These are phyloP conservation scores for Globisporangium ultimum DNA, from an alignment of 352 stramenopile genomes.

Conservation along the genomic window DNA sequence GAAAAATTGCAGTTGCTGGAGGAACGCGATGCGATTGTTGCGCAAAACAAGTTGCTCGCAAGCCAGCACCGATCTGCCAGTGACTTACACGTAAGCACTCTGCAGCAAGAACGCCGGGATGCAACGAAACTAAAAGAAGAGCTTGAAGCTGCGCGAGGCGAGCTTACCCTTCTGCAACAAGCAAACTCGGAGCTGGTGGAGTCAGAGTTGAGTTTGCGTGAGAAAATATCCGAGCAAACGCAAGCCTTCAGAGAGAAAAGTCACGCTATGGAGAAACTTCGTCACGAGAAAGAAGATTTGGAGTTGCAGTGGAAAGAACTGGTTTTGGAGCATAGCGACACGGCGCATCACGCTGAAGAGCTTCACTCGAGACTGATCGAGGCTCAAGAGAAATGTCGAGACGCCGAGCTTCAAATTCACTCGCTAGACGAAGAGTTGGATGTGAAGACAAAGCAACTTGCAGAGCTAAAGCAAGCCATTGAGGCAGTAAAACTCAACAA, in stretches of 20 bases:
- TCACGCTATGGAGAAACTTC: conserved; percentile 27
- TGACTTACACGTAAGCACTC: not conserved
- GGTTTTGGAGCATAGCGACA: conserved; percentile 44
- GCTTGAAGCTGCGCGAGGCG: not conserved
- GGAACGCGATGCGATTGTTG: conserved; percentile 5
- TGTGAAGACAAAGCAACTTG: conserved; percentile 10
- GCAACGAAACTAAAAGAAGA: not conserved
- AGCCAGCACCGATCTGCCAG: conserved; percentile 6
- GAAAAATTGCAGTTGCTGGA: conserved; percentile 4
- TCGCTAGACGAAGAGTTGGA: conserved; percentile 2
- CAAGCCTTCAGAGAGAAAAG: conserved; percentile 14
- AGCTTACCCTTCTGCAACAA: conserved; percentile 16
- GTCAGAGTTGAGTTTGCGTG: conserved; percentile 19
- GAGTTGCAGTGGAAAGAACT: conserved; percentile 42
- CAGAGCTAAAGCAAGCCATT: conserved; percentile 3
- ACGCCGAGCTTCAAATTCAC: conserved; percentile 11
- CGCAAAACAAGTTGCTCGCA: not conserved
- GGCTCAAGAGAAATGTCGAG: conserved; percentile 24
- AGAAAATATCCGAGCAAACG: conserved; percentile 25
- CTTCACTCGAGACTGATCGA: conserved; percentile 53
- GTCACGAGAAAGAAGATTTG: conserved; percentile 40
- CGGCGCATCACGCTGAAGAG: conserved; percentile 46
- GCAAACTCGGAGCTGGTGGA: conserved; percentile 13
- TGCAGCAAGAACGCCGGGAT: conserved; percentile 10
- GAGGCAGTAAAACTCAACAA: not conserved